Base-by-base conservation (phyloP, 2,329 filamentous ascomycete species). In the Penicillium sp. region DNA sequence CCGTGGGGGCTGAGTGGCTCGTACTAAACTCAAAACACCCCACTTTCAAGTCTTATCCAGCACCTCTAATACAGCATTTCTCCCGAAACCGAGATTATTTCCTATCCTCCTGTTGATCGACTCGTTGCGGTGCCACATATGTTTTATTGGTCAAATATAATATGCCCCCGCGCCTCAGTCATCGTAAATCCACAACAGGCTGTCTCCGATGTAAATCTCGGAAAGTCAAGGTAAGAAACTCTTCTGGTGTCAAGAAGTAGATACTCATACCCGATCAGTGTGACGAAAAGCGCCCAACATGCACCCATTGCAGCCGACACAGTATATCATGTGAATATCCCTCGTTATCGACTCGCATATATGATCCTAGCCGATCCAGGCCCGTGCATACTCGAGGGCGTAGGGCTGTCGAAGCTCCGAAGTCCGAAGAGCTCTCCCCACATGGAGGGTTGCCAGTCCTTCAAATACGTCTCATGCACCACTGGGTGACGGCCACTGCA, bases 191-290 rank as follows among this genome's bases (percentile, higher is more conserved):
- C 5, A 61, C 53, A 10, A 61, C 44, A 2, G 62, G 62, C 19
- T 64, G 62, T 39, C 50, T 60, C 11, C 55, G 60, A 25, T 64
- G 62, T 50, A 64, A 64, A 54, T 37, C 54, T 23, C 54, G 62
- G 26, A 64, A 64, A 14, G 62, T 64, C 37, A 64, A 64, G 58
- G 62, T 62, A 49, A 54, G 54, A 1, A 46, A 25, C 3, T 27
- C 45, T 8, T 13, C 35, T 14, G 10, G 37, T 14, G 27, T 29
- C 4, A 7, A 31, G 10, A 8, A 16, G 14, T n/a, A 13, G 11
- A 50, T 42, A 21, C 53, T 51, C 50, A 62, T 39, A 16, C 8
- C 23, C 25, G 5, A 27, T 7, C 35, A 64, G 60, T 64, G 62
- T 29, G 60, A 64, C 49, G 62, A 64, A 35, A 55, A 52, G 9